These are phyloP conservation scores for Sphaerobolus stellatus DNA, from an alignment of 1,284 basidiomycete genomes.

Conservation along the genomic window DNA sequence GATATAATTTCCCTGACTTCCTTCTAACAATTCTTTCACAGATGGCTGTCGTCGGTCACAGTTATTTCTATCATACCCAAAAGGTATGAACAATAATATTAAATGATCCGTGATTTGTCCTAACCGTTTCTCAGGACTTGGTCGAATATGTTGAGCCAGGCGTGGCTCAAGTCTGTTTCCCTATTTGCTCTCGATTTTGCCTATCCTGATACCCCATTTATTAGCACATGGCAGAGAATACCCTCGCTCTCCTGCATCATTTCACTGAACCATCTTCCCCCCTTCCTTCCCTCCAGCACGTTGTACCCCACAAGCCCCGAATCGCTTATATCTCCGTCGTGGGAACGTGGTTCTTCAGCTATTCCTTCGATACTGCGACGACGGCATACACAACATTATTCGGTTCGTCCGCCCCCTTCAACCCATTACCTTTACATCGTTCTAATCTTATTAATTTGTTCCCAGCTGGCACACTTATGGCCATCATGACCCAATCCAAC, in stretches of 20 bases:
- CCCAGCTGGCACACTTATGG: too few relatives aligned
- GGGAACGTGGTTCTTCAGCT: conserved; percentile 65
- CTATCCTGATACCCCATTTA: too few relatives aligned
- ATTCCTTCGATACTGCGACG: conserved; percentile 70
- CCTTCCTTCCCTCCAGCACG: conserved; percentile 57
- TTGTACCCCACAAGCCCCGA: conserved; percentile 51
- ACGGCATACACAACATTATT: conserved; percentile 64
- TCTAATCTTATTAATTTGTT: too few relatives aligned
- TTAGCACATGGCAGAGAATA: conserved; percentile 92
- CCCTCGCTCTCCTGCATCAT: conserved; percentile 78
- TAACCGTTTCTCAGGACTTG: conserved; percentile 50
- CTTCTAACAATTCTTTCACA: conserved; percentile 31
- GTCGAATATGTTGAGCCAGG: conserved; percentile 82
- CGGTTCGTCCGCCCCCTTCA: conserved; percentile 46
- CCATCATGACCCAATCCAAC: too few relatives aligned
- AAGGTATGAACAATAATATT: conserved; percentile 42
- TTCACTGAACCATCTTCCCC: conserved; percentile 72
- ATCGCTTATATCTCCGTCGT: conserved; percentile 80
- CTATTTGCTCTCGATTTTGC: too few relatives aligned
- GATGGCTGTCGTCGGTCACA: conserved; percentile 94
- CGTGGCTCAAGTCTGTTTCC: conserved; percentile 56
- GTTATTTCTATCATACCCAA: conserved; percentile 91
- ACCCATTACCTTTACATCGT: conserved; percentile 37
- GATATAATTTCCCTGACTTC: conserved; percentile 9
- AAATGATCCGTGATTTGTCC: conserved; percentile 13